These are phyloP conservation scores for Mycena kentingensis DNA, from an alignment of 768 basidiomycete species.

Conservation along the genomic window DNA sequence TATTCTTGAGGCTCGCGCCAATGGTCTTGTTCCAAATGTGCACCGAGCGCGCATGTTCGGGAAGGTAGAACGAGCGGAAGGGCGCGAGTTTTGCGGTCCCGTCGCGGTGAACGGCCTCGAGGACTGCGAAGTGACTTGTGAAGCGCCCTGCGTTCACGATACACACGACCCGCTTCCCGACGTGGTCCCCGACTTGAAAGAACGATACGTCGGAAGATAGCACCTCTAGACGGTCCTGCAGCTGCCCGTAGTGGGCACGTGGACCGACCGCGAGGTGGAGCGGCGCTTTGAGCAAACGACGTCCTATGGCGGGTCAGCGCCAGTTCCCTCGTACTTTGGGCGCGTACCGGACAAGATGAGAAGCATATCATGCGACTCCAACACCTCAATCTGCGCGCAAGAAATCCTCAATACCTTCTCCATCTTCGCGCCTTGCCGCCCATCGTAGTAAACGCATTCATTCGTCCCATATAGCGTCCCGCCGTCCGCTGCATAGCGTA, in stretches of 20 bases:
- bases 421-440: constrained; percentile 1
- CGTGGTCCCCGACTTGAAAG: constrained; percentile 18
- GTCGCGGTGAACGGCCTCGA: constrained; percentile 3
- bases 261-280: constrained; percentile 12
- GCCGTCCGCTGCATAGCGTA: constrained; percentile 3
- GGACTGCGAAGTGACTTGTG: constrained; percentile 20
- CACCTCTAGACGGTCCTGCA: constrained; percentile 2
- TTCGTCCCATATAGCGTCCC: constrained; percentile 14
- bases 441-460: constrained; percentile 14
- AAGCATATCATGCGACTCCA: constrained; percentile 10
- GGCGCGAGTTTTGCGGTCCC: not conserved
- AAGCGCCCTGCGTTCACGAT: constrained; percentile 14
- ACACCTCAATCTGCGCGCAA: constrained; percentile 20
- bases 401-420: constrained; percentile 13
- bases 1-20: constrained; percentile 9
- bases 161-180: constrained; percentile 12
- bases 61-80: constrained; percentile 22
- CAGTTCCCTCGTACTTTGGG: not conserved
- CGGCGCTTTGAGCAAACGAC: constrained; percentile 7
- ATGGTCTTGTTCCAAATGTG: constrained; percentile 22
- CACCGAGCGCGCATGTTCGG: constrained; percentile 18
- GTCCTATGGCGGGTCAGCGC: constrained; percentile 1
- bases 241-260: not conserved
- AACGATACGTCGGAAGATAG: constrained; percentile 15
- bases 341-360: constrained; percentile 17